Base-by-base conservation (phyloP, 768 basidiomycete species). In the Suillus hirtellus region DNA sequence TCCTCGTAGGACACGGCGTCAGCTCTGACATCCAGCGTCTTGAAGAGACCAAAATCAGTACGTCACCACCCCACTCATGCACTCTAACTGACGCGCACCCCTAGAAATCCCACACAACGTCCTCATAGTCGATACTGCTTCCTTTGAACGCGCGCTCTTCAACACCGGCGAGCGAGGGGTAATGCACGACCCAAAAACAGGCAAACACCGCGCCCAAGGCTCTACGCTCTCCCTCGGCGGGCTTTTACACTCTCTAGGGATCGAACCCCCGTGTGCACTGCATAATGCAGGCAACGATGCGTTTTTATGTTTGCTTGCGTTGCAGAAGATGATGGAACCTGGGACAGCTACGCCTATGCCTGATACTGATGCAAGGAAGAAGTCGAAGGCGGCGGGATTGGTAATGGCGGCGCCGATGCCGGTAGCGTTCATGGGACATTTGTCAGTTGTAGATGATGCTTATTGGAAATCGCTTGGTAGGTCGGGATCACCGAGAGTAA, bases 211-310 rank as follows among this genome's bases (percentile, higher is more conserved):
- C 37, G 55, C 73, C 2, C 76, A 79, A 1, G 83, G 82, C 37
- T 79, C 87, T 11, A 78, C 81, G 1, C 82, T 93, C n/a, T 86
- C 87, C 24, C 81, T 93, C 2, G 81, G 84, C 12, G 82, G 81
- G 66, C 74, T 90, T 44, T 73, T 93, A n/a, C 81, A 79, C 61
- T 88, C 89, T 4, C 79, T 90, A 42, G 80, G 82, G 19, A 64
- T 74, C 44, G 64, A 66, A 1, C 61, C 69, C 10, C 71, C 69
- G 17, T 85, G 83, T 63, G 71, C 74, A 15, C 71, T 89, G 63
- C 85, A 89, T 72, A 92, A 93, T 69, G 78, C 92, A n/a, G 92
- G 92, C 15, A 94, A 94, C 72, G 88, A 91, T 65, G 89, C 92
- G 4, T 85, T 90, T 69, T 79, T 89, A 79, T 77, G 78, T 59